Evolutionary conservation across 352 stramenopile species (phyloP).

Genomic region (Stramenopiles sp.): DNA sequence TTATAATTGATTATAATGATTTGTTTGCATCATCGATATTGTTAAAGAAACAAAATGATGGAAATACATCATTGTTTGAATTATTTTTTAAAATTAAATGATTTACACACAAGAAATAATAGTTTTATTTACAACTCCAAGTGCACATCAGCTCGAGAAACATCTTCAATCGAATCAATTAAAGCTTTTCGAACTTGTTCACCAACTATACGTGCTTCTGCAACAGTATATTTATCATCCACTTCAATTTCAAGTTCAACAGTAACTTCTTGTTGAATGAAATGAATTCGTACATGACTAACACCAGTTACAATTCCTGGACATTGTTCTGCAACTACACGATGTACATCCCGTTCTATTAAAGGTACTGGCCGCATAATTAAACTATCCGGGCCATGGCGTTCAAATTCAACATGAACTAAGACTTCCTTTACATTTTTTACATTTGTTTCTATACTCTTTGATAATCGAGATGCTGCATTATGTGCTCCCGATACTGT

Average conservation of each 20-base stretch:
- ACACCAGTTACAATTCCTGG: background rate
- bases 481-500: background rate
- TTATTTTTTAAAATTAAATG: no score
- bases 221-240: background rate
- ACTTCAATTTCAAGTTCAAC: background rate
- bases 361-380: background rate
- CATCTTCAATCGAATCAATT: background rate
- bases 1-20: background rate
- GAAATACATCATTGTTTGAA: no score
- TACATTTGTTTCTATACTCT: background rate
- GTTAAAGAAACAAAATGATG: no score
- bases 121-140: background rate
- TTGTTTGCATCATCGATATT: no score
- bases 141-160: background rate
- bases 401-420: background rate
- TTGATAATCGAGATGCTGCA: background rate
- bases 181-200: background rate
- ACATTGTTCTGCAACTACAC: background rate
- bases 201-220: background rate
- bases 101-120: no score
- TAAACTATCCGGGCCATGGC: background rate
- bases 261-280: background rate
- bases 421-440: background rate
- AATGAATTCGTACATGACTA: background rate
- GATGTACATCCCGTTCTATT: background rate